These are phyloP conservation scores for Abelmoschus esculentus DNA, from an alignment of 345 rosid species.

Conservation along the genomic window DNA sequence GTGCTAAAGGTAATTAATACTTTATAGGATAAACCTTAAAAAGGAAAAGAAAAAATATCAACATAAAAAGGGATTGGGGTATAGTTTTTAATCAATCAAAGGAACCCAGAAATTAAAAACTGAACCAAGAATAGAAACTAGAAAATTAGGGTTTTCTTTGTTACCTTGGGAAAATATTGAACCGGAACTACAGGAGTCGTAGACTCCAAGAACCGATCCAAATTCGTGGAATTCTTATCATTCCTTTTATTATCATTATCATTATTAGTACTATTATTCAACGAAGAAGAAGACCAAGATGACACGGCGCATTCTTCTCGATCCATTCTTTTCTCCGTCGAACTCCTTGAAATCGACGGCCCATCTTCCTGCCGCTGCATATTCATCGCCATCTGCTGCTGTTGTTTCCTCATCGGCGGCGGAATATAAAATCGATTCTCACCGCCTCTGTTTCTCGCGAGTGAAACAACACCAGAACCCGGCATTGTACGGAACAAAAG, in stretches of 20 bases:
- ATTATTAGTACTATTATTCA: not conserved
- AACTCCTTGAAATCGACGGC: not conserved
- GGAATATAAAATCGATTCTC: conserved; percentile 46
- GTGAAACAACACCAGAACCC: conserved; percentile 35
- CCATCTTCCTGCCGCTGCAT: conserved; percentile 17
- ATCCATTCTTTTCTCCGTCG: conserved; percentile 22
- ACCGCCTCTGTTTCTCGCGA: conserved; percentile 31
- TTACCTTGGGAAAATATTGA: not conserved
- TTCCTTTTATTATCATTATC: not conserved
- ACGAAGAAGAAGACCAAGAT: not conserved
- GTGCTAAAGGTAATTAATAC: not conserved
- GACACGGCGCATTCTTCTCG: conserved; percentile 11
- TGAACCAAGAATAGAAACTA: no score
- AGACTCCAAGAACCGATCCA: not conserved
- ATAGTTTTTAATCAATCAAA: not conserved
- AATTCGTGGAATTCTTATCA: not conserved
- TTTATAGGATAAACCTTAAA: not conserved
- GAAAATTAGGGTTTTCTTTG: not conserved
- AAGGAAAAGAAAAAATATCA: not conserved
- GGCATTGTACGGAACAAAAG: conserved; percentile 29
- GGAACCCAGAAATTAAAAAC: not conserved
- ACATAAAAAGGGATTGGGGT: not conserved
- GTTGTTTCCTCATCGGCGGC: conserved; percentile 31
- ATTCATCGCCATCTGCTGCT: conserved; percentile 15
- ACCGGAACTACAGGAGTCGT: not conserved